Evolutionary conservation across 495 filamentous ascomycete genomes (phyloP).

Genomic region (Xylaria intraflava): DNA sequence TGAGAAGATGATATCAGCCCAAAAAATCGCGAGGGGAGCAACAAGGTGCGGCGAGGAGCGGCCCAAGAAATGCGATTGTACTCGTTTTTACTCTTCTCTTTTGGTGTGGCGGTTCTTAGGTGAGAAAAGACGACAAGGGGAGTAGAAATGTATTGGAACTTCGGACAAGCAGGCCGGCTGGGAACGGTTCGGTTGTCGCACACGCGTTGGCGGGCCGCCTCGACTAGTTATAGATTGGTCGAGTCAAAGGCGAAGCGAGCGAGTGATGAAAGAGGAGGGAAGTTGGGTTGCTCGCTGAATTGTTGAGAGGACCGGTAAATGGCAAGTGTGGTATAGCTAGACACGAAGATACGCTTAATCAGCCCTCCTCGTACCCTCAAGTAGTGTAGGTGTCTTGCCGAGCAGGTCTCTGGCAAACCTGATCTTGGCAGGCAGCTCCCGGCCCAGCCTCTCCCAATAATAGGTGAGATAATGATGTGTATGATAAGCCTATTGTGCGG

Average conservation of each 20-base stretch:
- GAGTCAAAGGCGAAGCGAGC: slow-evolving; percentile 2
- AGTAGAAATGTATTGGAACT: not conserved
- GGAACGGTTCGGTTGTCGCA: slow-evolving; percentile 2
- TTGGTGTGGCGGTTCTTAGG: slow-evolving; percentile 8
- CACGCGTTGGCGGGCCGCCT: not conserved
- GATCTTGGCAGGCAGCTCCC: not conserved
- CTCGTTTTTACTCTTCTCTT: not conserved
- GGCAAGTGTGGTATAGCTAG: slow-evolving; percentile 1
- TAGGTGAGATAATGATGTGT: not conserved
- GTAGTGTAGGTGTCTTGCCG: not conserved
- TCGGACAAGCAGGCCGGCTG: slow-evolving; percentile 2
- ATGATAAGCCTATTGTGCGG: slow-evolving; percentile 7
- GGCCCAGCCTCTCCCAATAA: slow-evolving; percentile 5
- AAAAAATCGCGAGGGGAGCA: slow-evolving; percentile 5
- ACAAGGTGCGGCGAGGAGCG: slow-evolving; percentile 4
- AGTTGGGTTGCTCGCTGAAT: not conserved
- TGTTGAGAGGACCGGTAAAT: not conserved
- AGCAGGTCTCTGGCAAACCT: not conserved
- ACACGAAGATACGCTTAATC: slow-evolving; percentile 6
- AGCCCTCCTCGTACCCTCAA: slow-evolving; percentile 1
- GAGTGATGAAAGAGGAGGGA: slow-evolving; percentile 8
- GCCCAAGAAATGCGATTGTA: slow-evolving; percentile 6
- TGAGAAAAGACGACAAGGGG: slow-evolving; percentile 9
- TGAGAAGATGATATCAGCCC: slow-evolving; percentile 2
- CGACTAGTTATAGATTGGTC: slow-evolving; percentile 7